Evolutionary conservation across 768 basidiomycete species (phyloP).

Genomic region (Stropharia rugosoannulata): DNA sequence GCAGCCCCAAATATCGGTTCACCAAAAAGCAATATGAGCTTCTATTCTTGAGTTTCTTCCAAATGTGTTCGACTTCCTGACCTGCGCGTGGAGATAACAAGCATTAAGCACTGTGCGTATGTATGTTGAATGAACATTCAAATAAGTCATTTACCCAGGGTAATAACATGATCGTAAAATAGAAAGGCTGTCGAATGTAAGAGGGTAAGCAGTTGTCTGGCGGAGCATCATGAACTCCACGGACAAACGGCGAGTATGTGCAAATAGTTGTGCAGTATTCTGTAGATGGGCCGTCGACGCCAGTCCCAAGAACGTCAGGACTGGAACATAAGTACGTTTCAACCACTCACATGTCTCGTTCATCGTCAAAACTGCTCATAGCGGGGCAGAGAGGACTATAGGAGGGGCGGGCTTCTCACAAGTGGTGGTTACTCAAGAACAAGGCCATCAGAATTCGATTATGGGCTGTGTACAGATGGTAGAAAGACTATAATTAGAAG

Average conservation of each 20-base stretch:
- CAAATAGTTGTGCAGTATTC: slow-evolving; percentile 28
- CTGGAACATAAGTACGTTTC: not conserved
- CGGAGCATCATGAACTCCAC: slow-evolving; percentile 10
- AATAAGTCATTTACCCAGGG: slow-evolving; percentile 27
- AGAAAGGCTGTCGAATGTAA: slow-evolving; percentile 26
- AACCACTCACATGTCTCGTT: slow-evolving; percentile 1
- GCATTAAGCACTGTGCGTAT: not conserved
- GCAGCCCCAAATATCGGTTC: slow-evolving; percentile 48
- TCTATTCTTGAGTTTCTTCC: slow-evolving; percentile 37
- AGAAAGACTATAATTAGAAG: no score
- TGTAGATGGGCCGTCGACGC: not conserved
- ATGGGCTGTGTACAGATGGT: no score
- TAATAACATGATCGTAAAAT: slow-evolving; percentile 39
- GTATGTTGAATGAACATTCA: not conserved
- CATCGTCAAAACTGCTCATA: slow-evolving; percentile 13
- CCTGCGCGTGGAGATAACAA: slow-evolving; percentile 17
- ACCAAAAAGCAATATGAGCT: slow-evolving; percentile 46
- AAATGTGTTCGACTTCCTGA: slow-evolving; percentile 41
- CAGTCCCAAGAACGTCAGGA: not conserved
- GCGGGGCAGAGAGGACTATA: not conserved
- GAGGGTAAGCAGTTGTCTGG: not conserved
- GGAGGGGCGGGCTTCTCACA: not conserved
- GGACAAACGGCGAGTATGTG: slow-evolving; percentile 32
- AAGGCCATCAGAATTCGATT: no score
- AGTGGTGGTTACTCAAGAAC: no score